Conservation (phyloP, 1,284 basidiomycete genomes). For the Fereydounia khargensis region DNA sequence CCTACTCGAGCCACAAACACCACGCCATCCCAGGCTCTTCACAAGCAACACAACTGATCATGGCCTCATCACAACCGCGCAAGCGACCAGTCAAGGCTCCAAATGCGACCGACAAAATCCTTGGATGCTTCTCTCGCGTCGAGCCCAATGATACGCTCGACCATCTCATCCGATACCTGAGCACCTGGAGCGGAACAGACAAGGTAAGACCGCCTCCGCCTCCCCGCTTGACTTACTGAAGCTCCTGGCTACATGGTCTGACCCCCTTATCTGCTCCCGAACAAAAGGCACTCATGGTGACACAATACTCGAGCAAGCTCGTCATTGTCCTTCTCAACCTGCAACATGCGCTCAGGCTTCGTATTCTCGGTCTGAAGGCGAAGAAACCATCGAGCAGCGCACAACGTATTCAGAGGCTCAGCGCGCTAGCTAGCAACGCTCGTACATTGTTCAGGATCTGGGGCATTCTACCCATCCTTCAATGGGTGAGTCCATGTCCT, state of each 20-base stretch:
- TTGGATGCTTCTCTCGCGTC: constrained; percentile 48
- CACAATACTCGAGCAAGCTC: constrained; percentile 50
- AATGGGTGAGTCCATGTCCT: too few species aligned
- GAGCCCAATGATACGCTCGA: constrained; percentile 41
- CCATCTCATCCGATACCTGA: constrained; percentile 52
- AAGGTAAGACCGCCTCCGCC: too few species aligned
- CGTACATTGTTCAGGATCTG: constrained; percentile 52
- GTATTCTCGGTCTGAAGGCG: constrained; percentile 29
- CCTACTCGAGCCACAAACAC: too few species aligned
- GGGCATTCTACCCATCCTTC: constrained; percentile 54
- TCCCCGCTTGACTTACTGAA: too few species aligned
- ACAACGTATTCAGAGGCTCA: constrained; percentile 30
- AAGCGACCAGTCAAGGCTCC: neutral
- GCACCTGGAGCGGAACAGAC: constrained; percentile 54
- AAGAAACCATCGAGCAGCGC: constrained; percentile 30
- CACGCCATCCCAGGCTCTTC: neutral
- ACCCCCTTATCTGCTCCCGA: too few species aligned
- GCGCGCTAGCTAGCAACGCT: constrained; percentile 44
- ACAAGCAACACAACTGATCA: neutral
- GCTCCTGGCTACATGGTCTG: too few species aligned
- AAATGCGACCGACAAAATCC: constrained; percentile 35
- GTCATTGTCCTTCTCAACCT: constrained; percentile 46
- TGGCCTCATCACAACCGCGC: neutral
- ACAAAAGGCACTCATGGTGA: constrained; percentile 51
- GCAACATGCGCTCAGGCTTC: constrained; percentile 41